Conservation (phyloP, 306 rosid genomes). For the Medicago arabica region DNA sequence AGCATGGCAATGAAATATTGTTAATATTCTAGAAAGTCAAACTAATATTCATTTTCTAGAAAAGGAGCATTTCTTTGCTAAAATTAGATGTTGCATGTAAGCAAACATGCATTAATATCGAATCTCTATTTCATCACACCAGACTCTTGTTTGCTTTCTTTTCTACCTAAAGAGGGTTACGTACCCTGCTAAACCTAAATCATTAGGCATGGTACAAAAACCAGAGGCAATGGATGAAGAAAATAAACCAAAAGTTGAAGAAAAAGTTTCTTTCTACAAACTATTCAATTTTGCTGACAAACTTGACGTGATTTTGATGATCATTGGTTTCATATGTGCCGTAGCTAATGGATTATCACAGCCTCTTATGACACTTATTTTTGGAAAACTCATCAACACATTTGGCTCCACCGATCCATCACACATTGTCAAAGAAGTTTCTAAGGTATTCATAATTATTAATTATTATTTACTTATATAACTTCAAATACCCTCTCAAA, state of each 20-base stretch:
- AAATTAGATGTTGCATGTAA: too few relatives aligned
- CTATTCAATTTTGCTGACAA: slow-evolving; percentile 72
- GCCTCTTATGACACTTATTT: slow-evolving; percentile 73
- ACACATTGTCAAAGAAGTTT: slow-evolving; percentile 45
- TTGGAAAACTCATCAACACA: slow-evolving; percentile 62
- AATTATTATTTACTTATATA: neutral
- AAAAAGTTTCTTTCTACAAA: slow-evolving; percentile 56
- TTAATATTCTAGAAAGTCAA: too few relatives aligned
- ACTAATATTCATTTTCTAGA: too few relatives aligned
- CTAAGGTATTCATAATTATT: slow-evolving; percentile 50
- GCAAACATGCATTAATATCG: too few relatives aligned
- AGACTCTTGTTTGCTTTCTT: too few relatives aligned
- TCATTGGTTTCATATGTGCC: slow-evolving; percentile 60
- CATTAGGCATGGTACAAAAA: neutral
- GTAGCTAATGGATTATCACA: slow-evolving; percentile 59
- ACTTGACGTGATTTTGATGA: slow-evolving; percentile 57
- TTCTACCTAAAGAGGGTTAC: too few relatives aligned
- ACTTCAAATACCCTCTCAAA: neutral
- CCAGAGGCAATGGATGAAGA: neutral
- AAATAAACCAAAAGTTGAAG: neutral
- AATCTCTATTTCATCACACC: too few relatives aligned
- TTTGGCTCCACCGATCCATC: slow-evolving; percentile 57
- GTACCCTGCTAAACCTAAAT: too few relatives aligned
- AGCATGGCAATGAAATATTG: too few relatives aligned
- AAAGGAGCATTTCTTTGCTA: too few relatives aligned